A percentile compares a stretch with the other conserved stretches of the same genome.
These are phyloP conservation scores for Melampsora occidentalis DNA, from an alignment of 1,284 basidiomycete genomes.

Conservation along the genomic window DNA sequence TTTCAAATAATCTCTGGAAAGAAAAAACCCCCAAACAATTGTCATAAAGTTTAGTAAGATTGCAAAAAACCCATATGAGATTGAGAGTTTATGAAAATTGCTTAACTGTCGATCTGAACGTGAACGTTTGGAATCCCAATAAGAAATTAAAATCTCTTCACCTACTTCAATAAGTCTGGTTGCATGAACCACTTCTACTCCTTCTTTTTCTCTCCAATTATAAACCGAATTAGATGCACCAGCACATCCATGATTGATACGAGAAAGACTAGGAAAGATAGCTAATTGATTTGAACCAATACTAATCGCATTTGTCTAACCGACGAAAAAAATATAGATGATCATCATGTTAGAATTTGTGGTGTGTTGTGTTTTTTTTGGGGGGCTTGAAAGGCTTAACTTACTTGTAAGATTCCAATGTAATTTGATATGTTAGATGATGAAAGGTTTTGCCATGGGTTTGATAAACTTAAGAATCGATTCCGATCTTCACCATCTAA, in stretches of 20 bases:
- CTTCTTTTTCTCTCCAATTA: conserved; percentile 27
- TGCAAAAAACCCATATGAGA: background rate
- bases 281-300: conserved; percentile 22
- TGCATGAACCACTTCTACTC: conserved; percentile 26
- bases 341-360: too few species aligned
- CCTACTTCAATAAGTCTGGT: conserved; percentile 20
- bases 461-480: conserved; percentile 39
- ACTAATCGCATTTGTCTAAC: conserved; percentile 35
- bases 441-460: conserved; percentile 28
- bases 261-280: conserved; percentile 33
- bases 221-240: conserved; percentile 38
- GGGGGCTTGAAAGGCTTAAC: conserved; percentile 11
- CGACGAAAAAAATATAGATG: background rate
- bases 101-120: conserved; percentile 37
- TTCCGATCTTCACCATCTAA: conserved; percentile 34
- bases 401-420: conserved; percentile 39
- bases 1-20: conserved; percentile 5
- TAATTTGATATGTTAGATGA: conserved; percentile 1
- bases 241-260: conserved; percentile 39
- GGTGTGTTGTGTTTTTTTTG: too few species aligned
- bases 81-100: background rate
- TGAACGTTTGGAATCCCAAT: conserved; percentile 37
- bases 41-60: background rate
- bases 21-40: background rate
- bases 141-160: conserved; percentile 36